Conservation (phyloP, 164 flowering plant species). For the Tetracentron sinense region DNA sequence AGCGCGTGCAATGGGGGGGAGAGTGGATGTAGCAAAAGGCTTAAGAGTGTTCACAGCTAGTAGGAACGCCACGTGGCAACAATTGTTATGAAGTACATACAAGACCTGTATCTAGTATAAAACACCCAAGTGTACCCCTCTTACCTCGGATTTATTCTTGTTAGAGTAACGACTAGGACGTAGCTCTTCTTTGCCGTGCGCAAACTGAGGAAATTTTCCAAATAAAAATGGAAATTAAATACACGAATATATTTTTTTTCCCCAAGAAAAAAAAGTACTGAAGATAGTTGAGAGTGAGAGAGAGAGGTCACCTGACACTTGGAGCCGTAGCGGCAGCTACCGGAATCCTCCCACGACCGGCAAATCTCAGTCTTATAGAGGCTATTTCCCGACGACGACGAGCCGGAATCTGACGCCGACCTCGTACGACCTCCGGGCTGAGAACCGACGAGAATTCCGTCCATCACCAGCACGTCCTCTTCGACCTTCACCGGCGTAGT, state of each 20-base stretch:
- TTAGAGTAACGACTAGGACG: constrained; percentile 10
- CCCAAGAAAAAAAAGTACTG: no score
- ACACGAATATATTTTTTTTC: no score
- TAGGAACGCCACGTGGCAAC: no score
- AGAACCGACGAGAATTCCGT: constrained; percentile 37
- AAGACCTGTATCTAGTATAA: no score
- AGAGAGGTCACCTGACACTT: constrained; percentile 23
- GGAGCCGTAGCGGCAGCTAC: constrained; percentile 16
- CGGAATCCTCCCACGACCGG: constrained; percentile 18
- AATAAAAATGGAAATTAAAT: neutral
- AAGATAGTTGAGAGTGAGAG: no score
- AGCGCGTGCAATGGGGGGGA: no score
- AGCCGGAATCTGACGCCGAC: constrained; percentile 17
- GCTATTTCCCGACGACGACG: constrained; percentile 1
- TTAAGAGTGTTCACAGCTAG: no score
- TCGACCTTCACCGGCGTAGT: constrained; percentile 25
- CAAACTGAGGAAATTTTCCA: constrained; percentile 17
- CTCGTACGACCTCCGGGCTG: constrained; percentile 13
- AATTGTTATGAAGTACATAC: no score
- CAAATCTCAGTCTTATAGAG: constrained; percentile 17
- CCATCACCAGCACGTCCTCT: constrained; percentile 65
- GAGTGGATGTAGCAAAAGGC: no score
- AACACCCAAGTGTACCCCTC: no score
- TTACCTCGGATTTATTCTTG: constrained; percentile 14
- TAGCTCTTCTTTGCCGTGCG: constrained; percentile 28